Evolutionary conservation across 1,139 yeast species (phyloP).

Genomic region (Pneumocystis murina): DNA sequence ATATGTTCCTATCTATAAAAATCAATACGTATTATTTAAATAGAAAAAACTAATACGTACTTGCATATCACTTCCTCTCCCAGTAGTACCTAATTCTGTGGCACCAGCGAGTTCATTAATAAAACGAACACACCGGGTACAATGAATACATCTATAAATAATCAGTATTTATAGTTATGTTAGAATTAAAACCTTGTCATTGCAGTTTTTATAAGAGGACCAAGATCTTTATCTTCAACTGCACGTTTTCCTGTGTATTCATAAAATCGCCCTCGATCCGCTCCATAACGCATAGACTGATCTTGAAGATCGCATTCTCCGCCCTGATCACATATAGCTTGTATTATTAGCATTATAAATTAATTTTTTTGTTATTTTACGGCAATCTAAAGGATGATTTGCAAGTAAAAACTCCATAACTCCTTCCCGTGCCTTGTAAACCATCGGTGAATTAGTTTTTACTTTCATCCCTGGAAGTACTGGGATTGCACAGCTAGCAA

Average conservation of each 20-base stretch:
- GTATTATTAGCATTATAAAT: neutral
- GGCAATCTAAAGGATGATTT: slow-evolving; percentile 87
- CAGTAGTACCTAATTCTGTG: slow-evolving; percentile 76
- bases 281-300: slow-evolving; percentile 69
- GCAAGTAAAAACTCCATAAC: slow-evolving; percentile 79
- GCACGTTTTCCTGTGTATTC: slow-evolving; percentile 81
- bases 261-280: slow-evolving; percentile 72
- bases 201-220: slow-evolving; percentile 77
- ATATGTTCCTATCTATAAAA: slow-evolving; percentile 52
- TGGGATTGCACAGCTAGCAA: slow-evolving; percentile 86
- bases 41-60: neutral
- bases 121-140: slow-evolving; percentile 83
- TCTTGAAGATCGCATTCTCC: slow-evolving; percentile 91
- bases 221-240: slow-evolving; percentile 78
- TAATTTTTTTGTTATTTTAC: neutral
- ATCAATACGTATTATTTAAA: neutral
- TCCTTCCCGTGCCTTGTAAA: slow-evolving; percentile 75
- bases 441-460: slow-evolving; percentile 64
- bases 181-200: slow-evolving; percentile 45
- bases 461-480: slow-evolving; percentile 83
- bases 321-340: slow-evolving; percentile 76
- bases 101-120: slow-evolving; percentile 89
- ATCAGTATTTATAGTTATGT: neutral
- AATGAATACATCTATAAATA: slow-evolving; percentile 48
- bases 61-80: slow-evolving; percentile 86